A percentile compares a stretch with the other conserved stretches of the same genome.
Evolutionary conservation across 169 alveolate genomes (phyloP).

Genomic region (Toxoplasma gondii): DNA sequence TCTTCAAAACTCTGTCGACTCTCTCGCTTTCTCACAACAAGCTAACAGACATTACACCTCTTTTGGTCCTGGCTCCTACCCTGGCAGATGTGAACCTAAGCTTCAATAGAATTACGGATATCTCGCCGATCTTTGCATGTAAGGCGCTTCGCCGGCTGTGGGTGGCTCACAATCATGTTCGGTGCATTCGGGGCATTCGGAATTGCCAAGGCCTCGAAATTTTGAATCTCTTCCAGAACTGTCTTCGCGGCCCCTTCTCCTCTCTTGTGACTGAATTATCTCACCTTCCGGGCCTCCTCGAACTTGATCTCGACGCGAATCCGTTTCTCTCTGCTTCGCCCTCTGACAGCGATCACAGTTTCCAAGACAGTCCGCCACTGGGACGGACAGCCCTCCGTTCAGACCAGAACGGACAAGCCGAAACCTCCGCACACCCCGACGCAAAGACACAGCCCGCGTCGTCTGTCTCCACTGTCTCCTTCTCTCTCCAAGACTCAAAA

Average conservation of each 20-base stretch:
- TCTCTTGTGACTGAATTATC: neutral
- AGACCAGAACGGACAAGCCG: neutral
- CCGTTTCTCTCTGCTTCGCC: neutral
- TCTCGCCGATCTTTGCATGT: slow-evolving; percentile 21
- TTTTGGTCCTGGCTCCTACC: slow-evolving; percentile 14
- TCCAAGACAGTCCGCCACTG: neutral
- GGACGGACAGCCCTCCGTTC: neutral
- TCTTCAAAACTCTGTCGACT: neutral
- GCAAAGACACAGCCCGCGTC: neutral
- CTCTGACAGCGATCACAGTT: neutral
- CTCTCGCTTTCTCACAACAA: slow-evolving; percentile 27
- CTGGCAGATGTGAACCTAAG: neutral
- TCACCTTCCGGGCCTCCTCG: neutral
- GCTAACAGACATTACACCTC: slow-evolving; percentile 14
- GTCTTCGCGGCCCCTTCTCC: neutral
- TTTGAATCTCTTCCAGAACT: slow-evolving; percentile 17
- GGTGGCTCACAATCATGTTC: neutral
- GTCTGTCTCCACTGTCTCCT: neutral
- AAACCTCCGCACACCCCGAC: neutral
- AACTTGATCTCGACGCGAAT: slow-evolving; percentile 44
- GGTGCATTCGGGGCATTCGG: neutral
- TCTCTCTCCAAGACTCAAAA: neutral
- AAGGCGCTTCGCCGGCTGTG: neutral
- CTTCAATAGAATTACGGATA: slow-evolving; percentile 21
- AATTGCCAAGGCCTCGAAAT: neutral